Evolutionary conservation across 768 basidiomycete genomes (phyloP).

Genomic region (Podaxis carcinomalis): DNA sequence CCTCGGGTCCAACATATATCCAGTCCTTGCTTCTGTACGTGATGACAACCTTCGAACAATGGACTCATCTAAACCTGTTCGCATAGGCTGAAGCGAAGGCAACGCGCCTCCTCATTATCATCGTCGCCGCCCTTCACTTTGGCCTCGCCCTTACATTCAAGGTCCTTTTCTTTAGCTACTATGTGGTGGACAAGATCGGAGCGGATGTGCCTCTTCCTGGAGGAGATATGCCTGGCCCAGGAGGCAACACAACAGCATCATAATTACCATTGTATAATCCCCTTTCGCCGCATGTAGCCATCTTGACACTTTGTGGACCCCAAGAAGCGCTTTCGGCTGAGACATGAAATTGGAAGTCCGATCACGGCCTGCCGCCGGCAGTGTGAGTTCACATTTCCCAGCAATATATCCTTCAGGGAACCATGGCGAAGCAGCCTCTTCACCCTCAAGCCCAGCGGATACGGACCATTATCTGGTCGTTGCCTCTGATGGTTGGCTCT

Average conservation of each 20-base stretch:
- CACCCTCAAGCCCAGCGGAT: slow-evolving; percentile 34
- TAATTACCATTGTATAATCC: background rate
- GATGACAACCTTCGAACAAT: background rate
- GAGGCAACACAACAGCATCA: slow-evolving; percentile 20
- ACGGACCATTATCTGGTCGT: slow-evolving; percentile 53
- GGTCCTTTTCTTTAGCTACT: slow-evolving; percentile 59
- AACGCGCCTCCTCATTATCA: slow-evolving; percentile 76
- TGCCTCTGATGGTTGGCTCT: slow-evolving; percentile 63
- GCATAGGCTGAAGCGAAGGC: slow-evolving; percentile 81
- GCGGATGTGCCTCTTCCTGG: slow-evolving; percentile 38
- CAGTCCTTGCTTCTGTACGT: slow-evolving; percentile 79
- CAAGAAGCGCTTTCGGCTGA: background rate
- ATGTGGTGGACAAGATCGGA: slow-evolving; percentile 40
- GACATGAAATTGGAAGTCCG: background rate
- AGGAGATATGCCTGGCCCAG: slow-evolving; percentile 27
- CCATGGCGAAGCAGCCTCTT: slow-evolving; percentile 26
- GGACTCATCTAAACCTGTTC: slow-evolving; percentile 7
- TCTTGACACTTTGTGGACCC: background rate
- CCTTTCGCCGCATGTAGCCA: background rate
- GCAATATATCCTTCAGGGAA: no score
- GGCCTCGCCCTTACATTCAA: slow-evolving; percentile 85
- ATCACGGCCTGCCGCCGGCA: background rate
- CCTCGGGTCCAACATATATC: slow-evolving; percentile 81
- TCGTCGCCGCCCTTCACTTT: slow-evolving; percentile 71
- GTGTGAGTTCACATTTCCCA: no score